phyloP scores from a whole-genome alignment of 129 eudicot genomes.

The Flaveria bidentis region DNA sequence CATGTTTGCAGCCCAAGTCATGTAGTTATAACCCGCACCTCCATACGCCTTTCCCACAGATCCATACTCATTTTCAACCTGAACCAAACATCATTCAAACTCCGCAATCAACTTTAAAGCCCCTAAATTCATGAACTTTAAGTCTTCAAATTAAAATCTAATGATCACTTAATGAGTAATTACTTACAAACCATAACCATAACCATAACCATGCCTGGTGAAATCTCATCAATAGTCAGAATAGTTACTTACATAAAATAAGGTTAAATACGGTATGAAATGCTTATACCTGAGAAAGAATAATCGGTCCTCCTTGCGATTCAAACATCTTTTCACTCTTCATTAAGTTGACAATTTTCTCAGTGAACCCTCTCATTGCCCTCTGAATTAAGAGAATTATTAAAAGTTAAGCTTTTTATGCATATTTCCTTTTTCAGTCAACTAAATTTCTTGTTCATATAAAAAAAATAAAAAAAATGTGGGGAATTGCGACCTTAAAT shows the following conservation, averaged over 20 bases:
- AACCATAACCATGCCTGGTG: no score
- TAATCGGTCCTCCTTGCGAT: constrained; percentile 92
- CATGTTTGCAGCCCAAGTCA: constrained; percentile 93
- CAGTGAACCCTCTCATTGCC: constrained; percentile 75
- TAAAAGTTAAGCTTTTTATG: constrained; percentile 11
- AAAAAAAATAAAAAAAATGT: neutral
- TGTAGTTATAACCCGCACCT: constrained; percentile 63
- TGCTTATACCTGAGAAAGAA: constrained; percentile 69
- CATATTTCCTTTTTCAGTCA: neutral
- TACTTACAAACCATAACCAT: neutral
- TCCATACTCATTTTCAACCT: constrained; percentile 98
- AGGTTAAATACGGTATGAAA: neutral
- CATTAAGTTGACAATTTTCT: constrained; percentile 78
- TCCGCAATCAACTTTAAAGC: neutral
- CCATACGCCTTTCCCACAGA: constrained; percentile 65
- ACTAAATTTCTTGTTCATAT: neutral
- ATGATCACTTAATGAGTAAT: constrained; percentile 5
- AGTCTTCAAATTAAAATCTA: neutral
- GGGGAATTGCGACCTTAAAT: constrained; percentile 57
- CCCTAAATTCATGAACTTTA: neutral
- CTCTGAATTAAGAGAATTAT: constrained; percentile 38
- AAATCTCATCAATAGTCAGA: no score
- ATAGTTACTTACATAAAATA: neutral
- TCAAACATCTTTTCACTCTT: constrained; percentile 77
- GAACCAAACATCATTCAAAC: constrained; percentile 24